Base-by-base conservation (phyloP, 2,329 filamentous ascomycete genomes). In the Fusarium sp. region DNA sequence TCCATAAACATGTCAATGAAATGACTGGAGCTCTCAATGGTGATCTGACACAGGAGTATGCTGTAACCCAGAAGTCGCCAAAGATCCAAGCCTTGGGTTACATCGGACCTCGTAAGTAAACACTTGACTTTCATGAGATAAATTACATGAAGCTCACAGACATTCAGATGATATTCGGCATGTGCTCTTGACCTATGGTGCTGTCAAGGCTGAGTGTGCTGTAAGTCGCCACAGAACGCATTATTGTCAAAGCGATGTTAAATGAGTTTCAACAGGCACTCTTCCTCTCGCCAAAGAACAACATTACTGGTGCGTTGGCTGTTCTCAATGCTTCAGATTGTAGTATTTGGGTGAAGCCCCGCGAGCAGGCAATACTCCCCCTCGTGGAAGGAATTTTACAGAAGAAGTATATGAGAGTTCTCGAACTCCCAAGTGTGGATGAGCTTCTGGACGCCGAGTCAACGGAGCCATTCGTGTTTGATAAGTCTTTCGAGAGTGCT, bases 231-330 rank as follows among this genome's bases (percentile, higher is more conserved):
- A 4, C 14, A 27, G 22, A 10, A 6, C 22, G 10, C 17, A 12
- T 53, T n/a, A 17, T 39, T 3, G 7, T 10, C 6, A 14, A 29
- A 20, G 8, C 10, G 25, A 53, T 27, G 25, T 5, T 53, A 6
- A 53, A n/a, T 39, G 4, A 41, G 3, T 53, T 7, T 18, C 39
- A 53, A 4, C 4, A 82, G 80, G 74, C 79, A 1, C 66, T 83
- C 7, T 79, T 82, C 29, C 68, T 78, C 7, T 82, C 81, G 0
- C 79, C 79, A 3, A 76, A 79, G 44, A 83, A 83, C 39, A 82
- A 74, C 25, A 63, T 77, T 0, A 76, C 77, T 18, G 82, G 77
- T 1, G 78, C 80, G 0, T 25, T 82, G 7, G 77, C 77, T 4
- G 76, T 83, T 3, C 75, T 83, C 7, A 61, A 80, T n/a, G 71